Evolutionary conservation across 495 filamentous ascomycete species (phyloP), one percentile per base, ranked within the genome.

Genomic region (Thozetella sp.): DNA sequence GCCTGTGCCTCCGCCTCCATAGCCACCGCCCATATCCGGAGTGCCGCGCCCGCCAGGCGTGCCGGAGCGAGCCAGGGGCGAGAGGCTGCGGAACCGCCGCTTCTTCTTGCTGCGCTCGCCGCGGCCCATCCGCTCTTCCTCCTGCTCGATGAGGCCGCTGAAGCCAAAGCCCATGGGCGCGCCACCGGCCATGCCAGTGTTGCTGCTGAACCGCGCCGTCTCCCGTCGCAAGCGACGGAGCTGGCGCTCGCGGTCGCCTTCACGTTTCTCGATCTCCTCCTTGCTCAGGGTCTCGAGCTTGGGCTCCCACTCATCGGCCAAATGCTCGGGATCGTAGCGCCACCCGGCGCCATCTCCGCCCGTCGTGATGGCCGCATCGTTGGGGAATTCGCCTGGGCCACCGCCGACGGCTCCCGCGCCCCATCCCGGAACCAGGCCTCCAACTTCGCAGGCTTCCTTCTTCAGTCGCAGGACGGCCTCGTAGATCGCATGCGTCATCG

Each of bases 181-280:
- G 24, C 77, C 85, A 27, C 78, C 85, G 30, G 77, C 77, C 86
- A 92, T 90, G 52, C 91, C 90, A 0, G 91, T 83, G 43, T 88
- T 93, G 48, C 88, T 93, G 37, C 91, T 94, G 67, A 98, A 96
- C 25, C 94, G 80, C 0, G 95, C 95, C 11, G 94, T 97, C 72
- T 99, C 95, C 66, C 95, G 81, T 51, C 95, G 84, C 46, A 97
- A 71, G 51, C 96, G 83, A 25, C 95, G 77, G 30, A 97, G 89
- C 76, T 98, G 93, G 25, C 95, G 76, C 71, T 98, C 95, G 23
- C 96, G 86, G 68, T 98, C 96, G 54, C 92, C 93, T 72, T 99
- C 95, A 25, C 96, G 85, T 74, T 96, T 96, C 74, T 99, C 96
- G 52, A 99, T 98, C 72, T 99, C 95, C 65, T 98, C 95, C 67